phyloP scores from a whole-genome alignment of 768 basidiomycete genomes.

The Leccinum disarticulatum region DNA sequence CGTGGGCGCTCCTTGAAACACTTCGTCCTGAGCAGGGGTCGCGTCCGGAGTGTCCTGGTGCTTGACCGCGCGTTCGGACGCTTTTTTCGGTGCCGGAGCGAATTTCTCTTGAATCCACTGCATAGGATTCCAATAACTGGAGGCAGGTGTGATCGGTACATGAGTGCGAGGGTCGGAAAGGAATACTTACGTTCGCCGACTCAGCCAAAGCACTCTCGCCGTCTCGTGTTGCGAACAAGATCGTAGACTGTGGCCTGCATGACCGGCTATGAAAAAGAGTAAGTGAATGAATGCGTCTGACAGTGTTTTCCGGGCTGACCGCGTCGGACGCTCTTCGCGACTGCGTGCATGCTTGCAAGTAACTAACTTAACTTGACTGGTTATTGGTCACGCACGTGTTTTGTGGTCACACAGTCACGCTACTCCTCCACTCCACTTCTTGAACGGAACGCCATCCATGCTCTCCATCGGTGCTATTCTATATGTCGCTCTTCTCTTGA shows the following conservation, averaged over 20 bases:
- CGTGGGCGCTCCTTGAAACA: conserved; percentile 45
- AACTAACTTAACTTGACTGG: conserved; percentile 2
- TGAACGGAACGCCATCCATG: conserved; percentile 36
- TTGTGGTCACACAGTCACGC: neutral
- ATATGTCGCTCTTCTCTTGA: conserved; percentile 83
- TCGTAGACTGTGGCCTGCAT: conserved; percentile 13
- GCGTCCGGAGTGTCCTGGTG: conserved; percentile 33
- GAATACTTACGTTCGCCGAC: conserved; percentile 46
- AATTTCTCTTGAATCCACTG: conserved; percentile 65
- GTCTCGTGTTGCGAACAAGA: conserved; percentile 5
- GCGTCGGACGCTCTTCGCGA: conserved; percentile 25
- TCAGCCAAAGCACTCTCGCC: conserved; percentile 34
- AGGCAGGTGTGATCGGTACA: conserved; percentile 13
- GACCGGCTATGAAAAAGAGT: conserved; percentile 13
- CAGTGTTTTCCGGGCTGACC: conserved; percentile 18
- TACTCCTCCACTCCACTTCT: too few species aligned
- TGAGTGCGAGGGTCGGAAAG: neutral
- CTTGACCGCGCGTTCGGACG: conserved; percentile 43
- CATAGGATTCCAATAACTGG: conserved; percentile 57
- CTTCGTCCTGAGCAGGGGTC: conserved; percentile 28
- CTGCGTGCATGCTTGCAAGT: conserved; percentile 28
- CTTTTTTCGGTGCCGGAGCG: conserved; percentile 44
- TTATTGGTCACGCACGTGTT: conserved; percentile 24
- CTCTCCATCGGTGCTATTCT: conserved; percentile 69
- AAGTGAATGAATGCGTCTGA: neutral